phyloP scores from a whole-genome alignment of 805 yeast species.

The Blastobotrys muscicola region DNA sequence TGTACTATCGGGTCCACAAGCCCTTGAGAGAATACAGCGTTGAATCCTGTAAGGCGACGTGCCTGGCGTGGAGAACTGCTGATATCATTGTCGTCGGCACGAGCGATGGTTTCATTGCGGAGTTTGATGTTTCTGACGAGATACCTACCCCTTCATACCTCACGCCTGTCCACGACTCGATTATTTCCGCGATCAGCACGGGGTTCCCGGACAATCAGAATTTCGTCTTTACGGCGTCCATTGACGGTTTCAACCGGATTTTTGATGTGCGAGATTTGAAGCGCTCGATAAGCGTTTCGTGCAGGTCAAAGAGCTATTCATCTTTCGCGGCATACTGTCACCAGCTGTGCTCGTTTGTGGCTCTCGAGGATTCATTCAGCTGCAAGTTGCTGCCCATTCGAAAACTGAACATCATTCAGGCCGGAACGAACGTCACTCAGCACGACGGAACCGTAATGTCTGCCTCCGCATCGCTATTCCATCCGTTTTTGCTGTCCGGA shows the following conservation, averaged over 20 bases:
- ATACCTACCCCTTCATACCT: constrained; percentile 29
- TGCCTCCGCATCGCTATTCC: constrained; percentile 33
- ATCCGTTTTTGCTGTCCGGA: constrained; percentile 41
- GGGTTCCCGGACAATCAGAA: constrained; percentile 31
- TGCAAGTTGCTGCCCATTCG: constrained; percentile 31
- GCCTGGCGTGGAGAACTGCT: constrained; percentile 39
- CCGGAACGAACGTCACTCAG: constrained; percentile 29
- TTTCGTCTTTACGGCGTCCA: constrained; percentile 28
- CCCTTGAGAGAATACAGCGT: constrained; percentile 10
- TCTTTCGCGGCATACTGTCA: constrained; percentile 22
- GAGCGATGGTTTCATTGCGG: constrained; percentile 50
- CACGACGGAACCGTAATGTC: constrained; percentile 36
- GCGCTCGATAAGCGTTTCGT: constrained; percentile 10
- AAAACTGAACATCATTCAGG: constrained; percentile 20
- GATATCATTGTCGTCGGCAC: constrained; percentile 46
- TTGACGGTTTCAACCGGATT: constrained; percentile 35
- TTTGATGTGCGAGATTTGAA: constrained; percentile 28
- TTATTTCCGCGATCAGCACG: constrained; percentile 28
- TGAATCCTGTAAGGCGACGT: constrained; percentile 30
- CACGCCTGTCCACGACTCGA: constrained; percentile 31
- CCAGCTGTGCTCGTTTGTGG: constrained; percentile 27
- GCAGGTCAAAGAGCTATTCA: constrained; percentile 25
- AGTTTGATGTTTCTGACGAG: constrained; percentile 33
- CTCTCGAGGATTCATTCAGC: constrained; percentile 35
- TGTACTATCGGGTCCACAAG: constrained; percentile 3